Percentiles rank a stretch among this genome's conserved stretches.
phyloP scores from a whole-genome alignment of 2,329 filamentous ascomycete genomes.

The Stachybotrys echinatus region DNA sequence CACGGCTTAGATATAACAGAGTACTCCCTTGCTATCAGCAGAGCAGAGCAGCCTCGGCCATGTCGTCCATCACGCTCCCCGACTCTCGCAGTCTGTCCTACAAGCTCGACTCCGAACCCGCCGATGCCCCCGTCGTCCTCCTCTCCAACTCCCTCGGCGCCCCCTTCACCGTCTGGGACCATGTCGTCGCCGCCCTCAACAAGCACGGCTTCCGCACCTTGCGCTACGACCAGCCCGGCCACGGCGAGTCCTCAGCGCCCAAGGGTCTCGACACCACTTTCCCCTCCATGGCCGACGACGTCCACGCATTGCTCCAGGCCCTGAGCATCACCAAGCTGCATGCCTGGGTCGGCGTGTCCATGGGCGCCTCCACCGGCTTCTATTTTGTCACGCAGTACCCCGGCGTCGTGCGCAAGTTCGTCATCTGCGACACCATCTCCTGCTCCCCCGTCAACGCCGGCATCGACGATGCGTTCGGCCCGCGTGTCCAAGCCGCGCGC shows the following conservation, averaged over 20 bases:
- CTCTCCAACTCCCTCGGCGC: conserved; percentile 34
- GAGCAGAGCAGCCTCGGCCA: not conserved
- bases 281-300: conserved; percentile 30
- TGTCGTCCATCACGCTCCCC: conserved; percentile 14
- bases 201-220: conserved; percentile 31
- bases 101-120: conserved; percentile 15
- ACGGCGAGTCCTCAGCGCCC: conserved; percentile 31
- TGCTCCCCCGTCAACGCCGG: conserved; percentile 30
- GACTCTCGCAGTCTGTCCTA: conserved; percentile 23
- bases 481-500: conserved; percentile 26
- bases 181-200: conserved; percentile 26
- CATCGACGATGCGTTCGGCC: conserved; percentile 27
- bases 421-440: conserved; percentile 34
- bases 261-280: conserved; percentile 30
- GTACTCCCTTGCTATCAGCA: too few relatives aligned
- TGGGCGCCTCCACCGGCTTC: conserved; percentile 35
- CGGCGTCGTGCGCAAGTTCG: conserved; percentile 28
- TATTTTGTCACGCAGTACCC: conserved; percentile 33
- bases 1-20: too few relatives aligned
- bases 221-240: conserved; percentile 37
- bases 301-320: conserved; percentile 24
- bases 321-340: conserved; percentile 25
- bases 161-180: conserved; percentile 32
- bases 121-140: conserved; percentile 24
- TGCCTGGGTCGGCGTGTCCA: conserved; percentile 39